A percentile compares a stretch with the other conserved stretches of the same genome.
Conservation (phyloP, 495 filamentous ascomycete genomes). For the Cryomyces minteri region DNA sequence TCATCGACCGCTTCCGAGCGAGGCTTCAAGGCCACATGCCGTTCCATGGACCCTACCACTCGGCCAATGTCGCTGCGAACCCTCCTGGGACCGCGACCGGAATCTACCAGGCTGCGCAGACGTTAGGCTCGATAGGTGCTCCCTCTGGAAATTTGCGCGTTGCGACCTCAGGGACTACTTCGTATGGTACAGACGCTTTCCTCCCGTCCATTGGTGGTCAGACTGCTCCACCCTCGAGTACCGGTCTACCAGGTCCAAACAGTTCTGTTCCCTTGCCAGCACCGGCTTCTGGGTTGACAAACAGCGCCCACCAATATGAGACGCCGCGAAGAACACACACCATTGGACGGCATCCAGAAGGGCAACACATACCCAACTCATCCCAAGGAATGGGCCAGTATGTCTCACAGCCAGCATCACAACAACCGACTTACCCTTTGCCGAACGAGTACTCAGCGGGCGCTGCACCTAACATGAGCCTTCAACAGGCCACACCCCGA, state of each 20-base stretch:
- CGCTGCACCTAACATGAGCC: slow-evolving; percentile 39
- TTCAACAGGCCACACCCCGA: slow-evolving; percentile 45
- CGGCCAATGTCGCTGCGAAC: neutral
- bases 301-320: slow-evolving; percentile 29
- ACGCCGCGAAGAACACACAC: slow-evolving; percentile 32
- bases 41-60: slow-evolving; percentile 8
- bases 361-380: slow-evolving; percentile 58
- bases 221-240: slow-evolving; percentile 15
- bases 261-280: slow-evolving; percentile 15
- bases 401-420: slow-evolving; percentile 12
- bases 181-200: slow-evolving; percentile 18
- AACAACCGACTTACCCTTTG: slow-evolving; percentile 30
- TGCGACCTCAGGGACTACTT: slow-evolving; percentile 18
- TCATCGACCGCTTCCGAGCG: too few relatives aligned
- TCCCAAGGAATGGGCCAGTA: slow-evolving; percentile 23
- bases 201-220: slow-evolving; percentile 12
- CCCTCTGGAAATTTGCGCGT: slow-evolving; percentile 21
- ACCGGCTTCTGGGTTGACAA: slow-evolving; percentile 1
- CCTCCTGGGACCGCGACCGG: slow-evolving; percentile 9
- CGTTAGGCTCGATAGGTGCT: slow-evolving; percentile 30
- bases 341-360: slow-evolving; percentile 41
- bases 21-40: slow-evolving; percentile 3
- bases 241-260: slow-evolving; percentile 22
- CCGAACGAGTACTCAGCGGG: slow-evolving; percentile 33
- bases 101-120: slow-evolving; percentile 25